A percentile compares a stretch with the other conserved stretches of the same genome.
Evolutionary conservation across 495 filamentous ascomycete genomes (phyloP).

Genomic region (Xylona heveae): DNA sequence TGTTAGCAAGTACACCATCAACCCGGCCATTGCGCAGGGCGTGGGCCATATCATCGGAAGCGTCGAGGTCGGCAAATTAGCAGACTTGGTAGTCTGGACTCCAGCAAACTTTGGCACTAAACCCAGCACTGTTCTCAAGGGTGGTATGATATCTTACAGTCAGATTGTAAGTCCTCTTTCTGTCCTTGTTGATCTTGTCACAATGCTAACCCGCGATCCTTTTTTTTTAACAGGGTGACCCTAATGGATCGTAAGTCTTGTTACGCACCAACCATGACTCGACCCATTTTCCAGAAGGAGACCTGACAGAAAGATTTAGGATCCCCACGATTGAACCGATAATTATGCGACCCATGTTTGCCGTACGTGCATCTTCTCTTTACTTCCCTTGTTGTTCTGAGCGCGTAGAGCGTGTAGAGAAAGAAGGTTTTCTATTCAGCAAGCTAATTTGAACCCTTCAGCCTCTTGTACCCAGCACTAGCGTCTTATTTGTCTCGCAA

Average conservation of each 20-base stretch:
- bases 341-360: conserved; percentile 77
- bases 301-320: too few relatives aligned
- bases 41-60: conserved; percentile 81
- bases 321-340: conserved; percentile 84
- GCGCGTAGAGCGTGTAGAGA: conserved; percentile 3
- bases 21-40: conserved; percentile 84
- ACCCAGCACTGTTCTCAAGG: conserved; percentile 67
- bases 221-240: conserved; percentile 43
- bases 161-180: conserved; percentile 44
- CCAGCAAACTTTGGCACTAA: conserved; percentile 78
- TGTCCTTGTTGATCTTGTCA: neutral
- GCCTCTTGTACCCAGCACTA: conserved; percentile 43
- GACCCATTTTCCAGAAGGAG: too few relatives aligned
- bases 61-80: conserved; percentile 76
- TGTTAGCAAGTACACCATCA: conserved; percentile 93
- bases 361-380: conserved; percentile 18
- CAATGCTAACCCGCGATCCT: neutral
- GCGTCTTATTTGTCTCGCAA: conserved; percentile 69
- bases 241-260: conserved; percentile 68
- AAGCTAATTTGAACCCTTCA: conserved; percentile 7
- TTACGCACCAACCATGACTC: too few relatives aligned
- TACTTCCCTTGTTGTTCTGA: neutral
- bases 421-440: neutral
- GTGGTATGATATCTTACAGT: conserved; percentile 68
- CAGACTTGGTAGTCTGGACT: conserved; percentile 81